These are phyloP conservation scores for Ceratobasidium sp. DNA, from an alignment of 1,284 basidiomycete genomes.

Conservation along the genomic window DNA sequence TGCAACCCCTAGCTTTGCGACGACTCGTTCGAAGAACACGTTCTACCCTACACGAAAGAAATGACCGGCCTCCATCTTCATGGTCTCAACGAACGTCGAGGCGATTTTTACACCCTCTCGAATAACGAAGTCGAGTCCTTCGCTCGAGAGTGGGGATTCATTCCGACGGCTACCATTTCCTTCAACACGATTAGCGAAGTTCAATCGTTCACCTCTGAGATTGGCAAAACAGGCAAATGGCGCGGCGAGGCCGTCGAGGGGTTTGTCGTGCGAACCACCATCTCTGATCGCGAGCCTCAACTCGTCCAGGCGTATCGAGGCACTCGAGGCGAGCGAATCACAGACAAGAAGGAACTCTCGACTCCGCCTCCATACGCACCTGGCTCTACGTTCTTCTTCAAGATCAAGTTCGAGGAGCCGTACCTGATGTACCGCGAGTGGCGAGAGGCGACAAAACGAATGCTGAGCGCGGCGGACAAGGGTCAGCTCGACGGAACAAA, in stretches of 20 bases:
- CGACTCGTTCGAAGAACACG: constrained; percentile 98
- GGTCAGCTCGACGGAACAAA: constrained; percentile 56
- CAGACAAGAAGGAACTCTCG: constrained; percentile 31
- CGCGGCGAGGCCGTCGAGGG: constrained; percentile 92
- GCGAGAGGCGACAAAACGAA: constrained; percentile 90
- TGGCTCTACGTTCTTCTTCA: constrained; percentile 96
- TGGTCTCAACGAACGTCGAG: constrained; percentile 85
- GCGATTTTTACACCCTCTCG: constrained; percentile 80
- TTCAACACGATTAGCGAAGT: constrained; percentile 79
- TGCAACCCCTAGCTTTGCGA: constrained; percentile 83
- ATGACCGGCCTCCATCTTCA: constrained; percentile 95
- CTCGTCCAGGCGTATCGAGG: constrained; percentile 57
- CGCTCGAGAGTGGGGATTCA: constrained; percentile 93
- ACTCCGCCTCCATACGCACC: constrained; percentile 73
- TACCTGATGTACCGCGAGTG: constrained; percentile 99
- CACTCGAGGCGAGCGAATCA: constrained; percentile 54
- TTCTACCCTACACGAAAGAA: constrained; percentile 85
- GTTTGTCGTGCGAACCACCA: constrained; percentile 91
- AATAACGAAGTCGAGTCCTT: constrained; percentile 81
- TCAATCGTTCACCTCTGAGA: constrained; percentile 76
- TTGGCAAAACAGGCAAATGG: constrained; percentile 82
- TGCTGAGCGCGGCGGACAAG: constrained; percentile 66
- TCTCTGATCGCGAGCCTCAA: constrained; percentile 59
- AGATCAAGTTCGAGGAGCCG: constrained; percentile 98
- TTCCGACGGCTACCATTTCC: constrained; percentile 77